These are phyloP conservation scores for Stevia rebaudiana DNA, from an alignment of 140 eudicot species.

Conservation along the genomic window DNA sequence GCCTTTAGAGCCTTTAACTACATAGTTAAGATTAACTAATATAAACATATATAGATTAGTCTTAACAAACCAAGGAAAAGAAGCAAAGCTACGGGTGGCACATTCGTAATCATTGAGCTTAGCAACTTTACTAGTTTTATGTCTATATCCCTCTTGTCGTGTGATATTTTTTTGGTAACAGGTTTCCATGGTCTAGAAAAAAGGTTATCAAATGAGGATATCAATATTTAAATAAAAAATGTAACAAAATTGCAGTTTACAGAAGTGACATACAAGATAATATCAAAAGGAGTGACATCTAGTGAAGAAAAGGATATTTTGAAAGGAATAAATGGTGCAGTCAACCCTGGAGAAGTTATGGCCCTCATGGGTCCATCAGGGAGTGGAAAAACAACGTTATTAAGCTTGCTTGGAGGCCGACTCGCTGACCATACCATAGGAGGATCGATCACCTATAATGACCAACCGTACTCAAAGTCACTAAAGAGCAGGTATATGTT, in stretches of 20 bases:
- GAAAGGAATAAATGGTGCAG: slow-evolving; percentile 29
- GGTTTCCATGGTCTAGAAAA: no score
- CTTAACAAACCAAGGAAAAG: no score
- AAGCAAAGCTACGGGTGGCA: no score
- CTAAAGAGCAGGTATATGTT: slow-evolving; percentile 29
- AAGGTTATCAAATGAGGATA: no score
- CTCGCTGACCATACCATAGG: neutral
- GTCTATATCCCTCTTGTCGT: no score
- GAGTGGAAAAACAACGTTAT: slow-evolving; percentile 35
- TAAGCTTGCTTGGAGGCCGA: slow-evolving; percentile 34
- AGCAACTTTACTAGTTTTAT: no score
- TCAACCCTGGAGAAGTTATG: slow-evolving; percentile 32
- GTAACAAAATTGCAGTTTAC: slow-evolving; percentile 36
- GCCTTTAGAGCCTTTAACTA: no score
- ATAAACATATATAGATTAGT: no score
- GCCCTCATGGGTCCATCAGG: slow-evolving; percentile 47
- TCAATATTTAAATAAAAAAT: neutral
- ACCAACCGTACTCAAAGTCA: slow-evolving; percentile 27
- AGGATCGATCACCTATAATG: slow-evolving; percentile 33
- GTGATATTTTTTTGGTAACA: no score
- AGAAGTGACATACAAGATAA: slow-evolving; percentile 64
- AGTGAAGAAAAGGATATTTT: slow-evolving; percentile 30
- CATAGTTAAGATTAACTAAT: no score
- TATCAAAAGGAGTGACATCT: slow-evolving; percentile 53
- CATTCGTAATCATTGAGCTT: no score